Evolutionary conservation across 805 yeast genomes (phyloP).

Genomic region (Cyberlindnera meyerae): DNA sequence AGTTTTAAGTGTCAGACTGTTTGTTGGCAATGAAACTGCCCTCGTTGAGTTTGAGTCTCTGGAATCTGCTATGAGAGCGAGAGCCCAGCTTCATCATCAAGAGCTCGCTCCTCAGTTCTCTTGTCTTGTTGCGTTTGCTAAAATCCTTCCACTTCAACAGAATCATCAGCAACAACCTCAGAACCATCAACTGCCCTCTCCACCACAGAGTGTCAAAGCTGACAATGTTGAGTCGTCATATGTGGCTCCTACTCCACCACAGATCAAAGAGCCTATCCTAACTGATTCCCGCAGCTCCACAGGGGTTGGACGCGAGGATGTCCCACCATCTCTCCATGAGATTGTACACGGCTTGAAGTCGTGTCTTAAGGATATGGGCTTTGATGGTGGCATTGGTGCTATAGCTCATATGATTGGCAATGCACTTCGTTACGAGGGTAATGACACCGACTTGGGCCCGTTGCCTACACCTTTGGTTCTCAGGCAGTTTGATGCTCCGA

Average conservation of each 20-base stretch:
- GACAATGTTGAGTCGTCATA: too few species aligned
- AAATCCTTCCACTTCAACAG: slow-evolving; percentile 40
- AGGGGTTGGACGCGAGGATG: slow-evolving; percentile 12
- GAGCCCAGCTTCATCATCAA: slow-evolving; percentile 71
- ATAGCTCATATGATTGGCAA: slow-evolving; percentile 41
- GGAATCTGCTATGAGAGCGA: slow-evolving; percentile 76
- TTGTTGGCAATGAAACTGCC: slow-evolving; percentile 46
- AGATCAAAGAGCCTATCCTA: slow-evolving; percentile 8
- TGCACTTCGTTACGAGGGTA: slow-evolving; percentile 41
- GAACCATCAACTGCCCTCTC: slow-evolving; percentile 11
- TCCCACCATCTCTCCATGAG: slow-evolving; percentile 22
- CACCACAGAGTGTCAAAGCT: too few species aligned
- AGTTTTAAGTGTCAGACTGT: slow-evolving; percentile 54
- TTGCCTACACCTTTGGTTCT: slow-evolving; percentile 66
- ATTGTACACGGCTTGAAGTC: slow-evolving; percentile 27
- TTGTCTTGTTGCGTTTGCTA: slow-evolving; percentile 81
- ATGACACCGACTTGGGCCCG: slow-evolving; percentile 59
- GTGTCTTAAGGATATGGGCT: slow-evolving; percentile 30
- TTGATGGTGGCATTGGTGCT: slow-evolving; percentile 26
- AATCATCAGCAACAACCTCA: slow-evolving; percentile 2
- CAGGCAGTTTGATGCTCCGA: slow-evolving; percentile 83
- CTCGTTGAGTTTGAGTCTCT: slow-evolving; percentile 68
- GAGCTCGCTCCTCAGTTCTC: slow-evolving; percentile 78
- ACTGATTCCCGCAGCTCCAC: not conserved
- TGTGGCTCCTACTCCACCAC: slow-evolving; percentile 11